These are phyloP conservation scores for Daucus carota DNA, from an alignment of 129 eudicot species.

Conservation along the genomic window DH1_v3.0 NC_030382.2:44216501-44217000, in stretches of 20 bases:
- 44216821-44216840: background rate
- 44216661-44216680: background rate
- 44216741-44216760: constrained; percentile 99
- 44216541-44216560: constrained; percentile 99
- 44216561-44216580: constrained; percentile 93
- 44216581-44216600: constrained; percentile 80
- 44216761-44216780: constrained; percentile 88
- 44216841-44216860: background rate
- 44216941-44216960: constrained; percentile 79
- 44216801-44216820: constrained; percentile 18
- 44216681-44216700: background rate
- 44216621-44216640: constrained; percentile 24
- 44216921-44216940: constrained; percentile 80
- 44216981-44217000: constrained; percentile 89
- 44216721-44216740: constrained; percentile 38
- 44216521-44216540: constrained; percentile 97
- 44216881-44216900: constrained; percentile 14
- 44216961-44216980: constrained; percentile 92
- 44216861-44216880: background rate
- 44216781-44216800: constrained; percentile 99
- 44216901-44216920: constrained; percentile 97
- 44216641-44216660: background rate
- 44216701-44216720: background rate
- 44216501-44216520: constrained; percentile 96
- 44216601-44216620: constrained; percentile 98